These are phyloP conservation scores for Hymenoscyphus linearis DNA, from an alignment of 2,329 filamentous ascomycete species.

Conservation along the genomic window DNA sequence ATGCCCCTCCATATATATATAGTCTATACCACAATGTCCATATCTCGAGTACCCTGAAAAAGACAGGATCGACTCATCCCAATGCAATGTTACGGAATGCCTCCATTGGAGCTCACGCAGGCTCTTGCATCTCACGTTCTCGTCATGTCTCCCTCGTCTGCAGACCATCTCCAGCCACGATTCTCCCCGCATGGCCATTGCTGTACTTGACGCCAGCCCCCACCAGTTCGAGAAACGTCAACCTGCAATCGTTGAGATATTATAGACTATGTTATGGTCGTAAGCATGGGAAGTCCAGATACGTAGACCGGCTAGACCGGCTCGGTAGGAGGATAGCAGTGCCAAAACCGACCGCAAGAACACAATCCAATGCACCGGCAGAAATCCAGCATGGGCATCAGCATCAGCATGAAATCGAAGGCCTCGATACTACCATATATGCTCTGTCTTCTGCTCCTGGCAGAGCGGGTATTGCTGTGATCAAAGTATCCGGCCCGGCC, in stretches of 20 bases:
- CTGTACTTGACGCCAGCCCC: not conserved
- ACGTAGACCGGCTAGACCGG: no score
- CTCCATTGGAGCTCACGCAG: not conserved
- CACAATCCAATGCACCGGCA: not conserved
- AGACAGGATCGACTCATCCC: not conserved
- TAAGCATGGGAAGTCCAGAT: no score
- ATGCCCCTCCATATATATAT: no score
- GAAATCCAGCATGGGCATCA: no score
- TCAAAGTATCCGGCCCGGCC: slow-evolving; percentile 77
- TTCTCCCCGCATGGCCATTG: not conserved
- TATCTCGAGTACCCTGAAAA: not conserved
- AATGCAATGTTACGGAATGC: not conserved
- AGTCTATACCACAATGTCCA: no score
- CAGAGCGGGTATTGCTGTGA: slow-evolving; percentile 82
- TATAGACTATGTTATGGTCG: no score
- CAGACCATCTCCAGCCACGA: not conserved
- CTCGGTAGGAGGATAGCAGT: not conserved
- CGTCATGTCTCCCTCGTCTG: not conserved
- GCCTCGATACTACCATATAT: slow-evolving; percentile 67
- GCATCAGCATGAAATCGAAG: not conserved
- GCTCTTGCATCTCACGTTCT: not conserved
- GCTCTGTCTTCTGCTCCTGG: slow-evolving; percentile 84
- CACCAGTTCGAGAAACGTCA: not conserved
- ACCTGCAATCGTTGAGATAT: not conserved
- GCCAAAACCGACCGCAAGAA: not conserved